phyloP scores from a whole-genome alignment of 1,284 basidiomycete genomes.

The Bondarzewia mesenterica region DNA sequence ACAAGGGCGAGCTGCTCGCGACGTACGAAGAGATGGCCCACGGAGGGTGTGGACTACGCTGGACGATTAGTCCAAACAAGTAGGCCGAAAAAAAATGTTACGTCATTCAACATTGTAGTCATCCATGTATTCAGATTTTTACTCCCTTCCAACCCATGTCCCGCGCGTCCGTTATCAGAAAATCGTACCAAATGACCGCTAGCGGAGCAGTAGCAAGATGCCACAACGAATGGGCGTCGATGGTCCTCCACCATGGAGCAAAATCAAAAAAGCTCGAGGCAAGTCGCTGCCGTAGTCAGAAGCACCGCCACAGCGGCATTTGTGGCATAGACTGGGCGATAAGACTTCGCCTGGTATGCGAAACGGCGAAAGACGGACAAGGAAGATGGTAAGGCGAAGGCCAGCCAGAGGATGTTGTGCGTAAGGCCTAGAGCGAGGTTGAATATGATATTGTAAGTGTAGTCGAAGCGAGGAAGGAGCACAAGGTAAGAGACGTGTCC shows the following conservation, averaged over 20 bases:
- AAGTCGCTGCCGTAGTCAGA: constrained; percentile 70
- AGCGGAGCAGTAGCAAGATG: constrained; percentile 85
- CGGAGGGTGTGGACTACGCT: constrained; percentile 57
- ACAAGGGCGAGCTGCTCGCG: constrained; percentile 40
- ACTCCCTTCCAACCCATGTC: constrained; percentile 35
- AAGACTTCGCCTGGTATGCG: constrained; percentile 39
- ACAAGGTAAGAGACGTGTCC: constrained; percentile 76
- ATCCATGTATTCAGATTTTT: constrained; percentile 14
- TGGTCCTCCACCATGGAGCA: constrained; percentile 61
- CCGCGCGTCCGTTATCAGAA: constrained; percentile 62
- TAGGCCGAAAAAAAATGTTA: no score
- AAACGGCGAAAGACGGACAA: constrained; percentile 44
- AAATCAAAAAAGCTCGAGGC: constrained; percentile 92
- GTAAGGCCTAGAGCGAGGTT: constrained; percentile 71
- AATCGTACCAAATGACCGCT: constrained; percentile 77
- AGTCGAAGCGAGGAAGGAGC: constrained; percentile 80
- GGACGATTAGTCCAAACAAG: constrained; percentile 20
- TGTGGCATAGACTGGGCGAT: constrained; percentile 46
- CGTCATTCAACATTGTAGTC: no score
- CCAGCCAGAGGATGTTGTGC: constrained; percentile 84
- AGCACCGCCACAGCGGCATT: constrained; percentile 57
- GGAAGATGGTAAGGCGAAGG: constrained; percentile 57
- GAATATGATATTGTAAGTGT: constrained; percentile 90
- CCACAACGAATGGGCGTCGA: constrained; percentile 97
- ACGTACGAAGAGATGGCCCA: constrained; percentile 70